Evolutionary conservation across 2,329 filamentous ascomycete genomes (phyloP).

Genomic region (Niveomyces coronatus): DNA sequence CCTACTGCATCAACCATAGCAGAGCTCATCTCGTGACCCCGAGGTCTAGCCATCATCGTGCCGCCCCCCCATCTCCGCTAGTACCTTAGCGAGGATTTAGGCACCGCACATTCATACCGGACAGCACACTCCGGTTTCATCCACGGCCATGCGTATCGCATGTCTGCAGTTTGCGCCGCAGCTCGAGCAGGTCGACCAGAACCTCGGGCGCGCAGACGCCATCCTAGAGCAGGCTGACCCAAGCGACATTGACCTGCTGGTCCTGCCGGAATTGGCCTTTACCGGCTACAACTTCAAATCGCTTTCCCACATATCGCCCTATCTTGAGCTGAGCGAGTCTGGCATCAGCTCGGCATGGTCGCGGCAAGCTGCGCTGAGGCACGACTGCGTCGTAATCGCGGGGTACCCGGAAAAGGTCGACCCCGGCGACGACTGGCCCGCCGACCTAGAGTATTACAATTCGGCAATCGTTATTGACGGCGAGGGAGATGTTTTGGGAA

Average conservation of each 20-base stretch:
- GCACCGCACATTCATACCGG: no score
- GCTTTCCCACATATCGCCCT: conserved; percentile 55
- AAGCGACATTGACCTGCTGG: conserved; percentile 54
- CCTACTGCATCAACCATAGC: no score
- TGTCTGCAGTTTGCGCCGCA: conserved; percentile 64
- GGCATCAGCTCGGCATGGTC: conserved; percentile 67
- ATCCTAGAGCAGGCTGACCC: conserved; percentile 45
- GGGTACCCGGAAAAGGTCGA: conserved; percentile 67
- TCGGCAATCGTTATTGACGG: conserved; percentile 41
- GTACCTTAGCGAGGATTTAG: no score
- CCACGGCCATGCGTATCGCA: conserved; percentile 61
- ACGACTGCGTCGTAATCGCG: conserved; percentile 56
- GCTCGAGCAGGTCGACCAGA: conserved; percentile 60
- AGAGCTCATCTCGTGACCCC: no score
- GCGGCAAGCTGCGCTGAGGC: conserved; percentile 50
- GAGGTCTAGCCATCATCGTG: no score
- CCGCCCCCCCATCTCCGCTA: no score
- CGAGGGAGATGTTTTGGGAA: conserved; percentile 48
- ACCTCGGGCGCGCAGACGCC: conserved; percentile 56
- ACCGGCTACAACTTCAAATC: conserved; percentile 72
- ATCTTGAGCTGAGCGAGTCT: conserved; percentile 53
- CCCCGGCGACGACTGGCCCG: conserved; percentile 36
- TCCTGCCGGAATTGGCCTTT: conserved; percentile 70
- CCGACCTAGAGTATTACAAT: conserved; percentile 44
- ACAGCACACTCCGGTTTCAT: no score